phyloP scores from a whole-genome alignment of 2,329 filamentous ascomycete species.

The Fusarium sp. region DNA sequence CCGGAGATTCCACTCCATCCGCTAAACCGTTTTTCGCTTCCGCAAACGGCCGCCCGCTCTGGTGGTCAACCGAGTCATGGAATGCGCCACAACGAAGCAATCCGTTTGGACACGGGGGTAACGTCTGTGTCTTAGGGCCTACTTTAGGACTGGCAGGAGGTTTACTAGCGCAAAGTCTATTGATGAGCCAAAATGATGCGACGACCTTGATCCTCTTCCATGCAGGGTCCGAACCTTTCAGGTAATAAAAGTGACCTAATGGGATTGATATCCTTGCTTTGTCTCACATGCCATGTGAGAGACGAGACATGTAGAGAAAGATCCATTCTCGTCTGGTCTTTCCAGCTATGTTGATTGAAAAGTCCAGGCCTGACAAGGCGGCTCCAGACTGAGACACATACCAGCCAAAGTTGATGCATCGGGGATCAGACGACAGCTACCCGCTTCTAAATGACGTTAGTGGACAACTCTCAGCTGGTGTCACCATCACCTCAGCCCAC shows the following conservation, averaged over 20 bases:
- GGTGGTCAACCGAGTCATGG: not conserved
- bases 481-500: not conserved
- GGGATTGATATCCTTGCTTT: not conserved
- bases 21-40: not conserved
- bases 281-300: not conserved
- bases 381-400: not conserved
- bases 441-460: not conserved
- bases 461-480: not conserved
- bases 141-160: not conserved
- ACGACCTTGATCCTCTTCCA: not conserved
- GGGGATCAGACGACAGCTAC: not conserved
- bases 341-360: not conserved
- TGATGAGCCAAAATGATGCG: not conserved
- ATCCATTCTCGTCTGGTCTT: not conserved
- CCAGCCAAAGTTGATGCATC: not conserved
- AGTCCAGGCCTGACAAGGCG: too few species aligned
- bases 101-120: not conserved
- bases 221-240: not conserved
- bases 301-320: not conserved
- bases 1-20: not conserved
- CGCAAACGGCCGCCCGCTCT: not conserved
- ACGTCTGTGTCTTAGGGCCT: not conserved
- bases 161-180: conserved; percentile 12
- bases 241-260: not conserved
- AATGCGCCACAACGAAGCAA: not conserved